A percentile compares a stretch with the other conserved stretches of the same genome.
phyloP scores from a whole-genome alignment of 1,139 yeast genomes.

The Geotrichum klebahnii region DNA sequence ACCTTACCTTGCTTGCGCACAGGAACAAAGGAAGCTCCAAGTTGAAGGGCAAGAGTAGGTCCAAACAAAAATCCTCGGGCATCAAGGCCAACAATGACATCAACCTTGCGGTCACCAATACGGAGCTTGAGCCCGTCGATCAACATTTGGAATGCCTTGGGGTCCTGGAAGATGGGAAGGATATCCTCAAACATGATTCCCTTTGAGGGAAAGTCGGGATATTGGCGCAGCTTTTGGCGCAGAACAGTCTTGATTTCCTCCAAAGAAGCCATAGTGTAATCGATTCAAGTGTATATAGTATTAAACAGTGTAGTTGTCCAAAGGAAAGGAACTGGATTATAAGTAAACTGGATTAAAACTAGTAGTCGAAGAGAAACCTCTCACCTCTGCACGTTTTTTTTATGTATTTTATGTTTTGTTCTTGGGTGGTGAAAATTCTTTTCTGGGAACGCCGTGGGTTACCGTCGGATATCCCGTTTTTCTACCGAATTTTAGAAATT shows the following conservation, averaged over 20 bases:
- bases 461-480: too few species aligned
- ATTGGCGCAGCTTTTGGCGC: slow-evolving; percentile 48
- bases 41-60: slow-evolving; percentile 85
- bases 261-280: slow-evolving; percentile 11
- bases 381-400: too few species aligned
- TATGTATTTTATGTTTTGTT: too few species aligned
- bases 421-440: too few species aligned
- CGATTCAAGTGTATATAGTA: background rate
- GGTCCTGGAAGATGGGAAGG: slow-evolving; percentile 84
- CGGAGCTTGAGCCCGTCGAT: slow-evolving; percentile 77
- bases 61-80: slow-evolving; percentile 97
- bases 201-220: slow-evolving; percentile 87
- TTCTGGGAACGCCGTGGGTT: too few species aligned
- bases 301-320: background rate
- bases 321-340: too few species aligned
- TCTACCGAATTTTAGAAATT: too few species aligned
- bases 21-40: slow-evolving; percentile 89
- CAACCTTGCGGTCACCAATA: slow-evolving; percentile 64
- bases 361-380: too few species aligned
- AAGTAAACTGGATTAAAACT: too few species aligned
- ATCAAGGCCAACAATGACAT: slow-evolving; percentile 89
- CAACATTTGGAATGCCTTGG: slow-evolving; percentile 72
- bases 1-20: slow-evolving; percentile 92
- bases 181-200: slow-evolving; percentile 96
- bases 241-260: slow-evolving; percentile 27